Evolutionary conservation across 495 filamentous ascomycete genomes (phyloP).

Genomic region (Acidomyces sp.): DNA sequence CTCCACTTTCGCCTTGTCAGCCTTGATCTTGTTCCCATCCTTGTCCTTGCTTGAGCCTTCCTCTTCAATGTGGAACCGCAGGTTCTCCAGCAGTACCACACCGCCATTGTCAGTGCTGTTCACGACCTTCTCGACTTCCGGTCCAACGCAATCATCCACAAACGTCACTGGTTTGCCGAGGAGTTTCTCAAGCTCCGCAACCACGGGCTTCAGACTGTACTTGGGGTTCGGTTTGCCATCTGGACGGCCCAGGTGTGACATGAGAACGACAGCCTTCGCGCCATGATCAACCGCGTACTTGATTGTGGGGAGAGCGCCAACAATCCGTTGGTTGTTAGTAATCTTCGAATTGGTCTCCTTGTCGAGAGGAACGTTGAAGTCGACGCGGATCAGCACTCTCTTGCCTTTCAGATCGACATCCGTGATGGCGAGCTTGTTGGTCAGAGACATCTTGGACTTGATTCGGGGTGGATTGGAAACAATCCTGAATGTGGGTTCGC

Average conservation of each 20-base stretch:
- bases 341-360: slow-evolving; percentile 59
- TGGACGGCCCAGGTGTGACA: slow-evolving; percentile 96
- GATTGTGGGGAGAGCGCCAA: slow-evolving; percentile 92
- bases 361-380: slow-evolving; percentile 99
- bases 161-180: slow-evolving; percentile 73
- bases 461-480: no score
- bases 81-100: slow-evolving; percentile 87
- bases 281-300: slow-evolving; percentile 91
- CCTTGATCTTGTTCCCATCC: slow-evolving; percentile 90
- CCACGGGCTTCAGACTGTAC: slow-evolving; percentile 87
- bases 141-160: slow-evolving; percentile 80
- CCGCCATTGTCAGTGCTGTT: slow-evolving; percentile 71
- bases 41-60: slow-evolving; percentile 87
- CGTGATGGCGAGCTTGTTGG: slow-evolving; percentile 92
- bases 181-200: slow-evolving; percentile 81
- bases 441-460: slow-evolving; percentile 72
- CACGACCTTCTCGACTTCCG: slow-evolving; percentile 77
- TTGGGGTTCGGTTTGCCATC: slow-evolving; percentile 80
- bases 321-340: slow-evolving; percentile 96
- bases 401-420: slow-evolving; percentile 96
- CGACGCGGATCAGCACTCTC: slow-evolving; percentile 92
- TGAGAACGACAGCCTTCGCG: slow-evolving; percentile 89
- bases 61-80: slow-evolving; percentile 95
- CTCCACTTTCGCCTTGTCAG: slow-evolving; percentile 79
- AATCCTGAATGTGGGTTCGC: no score